Evolutionary conservation across 1,139 yeast species (phyloP), one percentile per base, ranked within the genome.

Genomic region (Debaryomyces fabryi): DNA sequence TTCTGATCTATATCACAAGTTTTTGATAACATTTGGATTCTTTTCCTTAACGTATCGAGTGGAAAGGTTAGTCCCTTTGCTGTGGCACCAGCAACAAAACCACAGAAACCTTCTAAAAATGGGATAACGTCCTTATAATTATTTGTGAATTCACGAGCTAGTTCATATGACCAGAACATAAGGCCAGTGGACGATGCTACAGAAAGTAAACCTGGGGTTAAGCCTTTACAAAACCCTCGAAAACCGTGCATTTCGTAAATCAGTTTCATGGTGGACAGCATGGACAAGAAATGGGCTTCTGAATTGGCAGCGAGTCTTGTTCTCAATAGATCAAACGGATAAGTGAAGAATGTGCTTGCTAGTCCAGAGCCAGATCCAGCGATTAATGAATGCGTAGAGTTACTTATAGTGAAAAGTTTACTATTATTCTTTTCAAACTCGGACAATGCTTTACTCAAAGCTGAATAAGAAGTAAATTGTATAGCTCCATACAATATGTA

Each of bases 301-400:
- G 69, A 65, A 57, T 81, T 81, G 3, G 88, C 87, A 0, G 91
- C 96, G 48, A 91, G 76, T 46, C 96, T 71, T 0, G 99, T 93
- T 45, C 99, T 71, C 40, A 93, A 68, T 27, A 91, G 74, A 64
- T 93, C 99, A 59, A 90, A 83, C 0, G 99, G 99, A 60, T 93
- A 93, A 2, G 97, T 88, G 1, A 73, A 62, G 0, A 81, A 48
- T 0, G 96, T 89, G 43, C 96, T 88, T 1, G 81, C 60, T 25
- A 84, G 69, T 0, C 99, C 99, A 0, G 97, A 85, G 1, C 83
- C 66, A 0, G 88, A 79, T 0, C 99, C 99, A 5, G 88, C 82
- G 0, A 87, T 41, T 39, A 87, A 72, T 39, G 83, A 76, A 52
- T 79, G 86, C 0, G 71, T 55, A 1, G 80, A 65, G 4, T 73